A percentile compares a stretch with the other conserved stretches of the same genome.
phyloP scores from a whole-genome alignment of 148 eudicot species.

The Nepenthes mirabilis region DNA sequence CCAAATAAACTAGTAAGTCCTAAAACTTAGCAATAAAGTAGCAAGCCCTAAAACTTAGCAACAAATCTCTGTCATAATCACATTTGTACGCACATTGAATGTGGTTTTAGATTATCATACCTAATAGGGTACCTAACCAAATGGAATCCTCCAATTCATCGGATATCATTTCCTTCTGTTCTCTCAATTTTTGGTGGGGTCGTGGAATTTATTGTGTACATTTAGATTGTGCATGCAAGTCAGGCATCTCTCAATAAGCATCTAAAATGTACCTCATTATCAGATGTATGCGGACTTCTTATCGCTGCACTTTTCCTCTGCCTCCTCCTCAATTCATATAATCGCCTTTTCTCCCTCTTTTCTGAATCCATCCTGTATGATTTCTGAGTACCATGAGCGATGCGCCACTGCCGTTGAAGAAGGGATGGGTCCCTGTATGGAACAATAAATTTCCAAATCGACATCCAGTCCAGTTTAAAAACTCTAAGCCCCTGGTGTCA shows the following conservation, averaged over 20 bases:
- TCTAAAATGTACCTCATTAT: constrained; percentile 43
- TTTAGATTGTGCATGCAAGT: too few species aligned
- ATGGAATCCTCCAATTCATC: too few species aligned
- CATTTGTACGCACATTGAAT: too few species aligned
- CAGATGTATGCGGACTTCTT: constrained; percentile 31
- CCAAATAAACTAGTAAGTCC: too few species aligned
- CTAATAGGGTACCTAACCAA: too few species aligned
- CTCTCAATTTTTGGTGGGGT: too few species aligned
- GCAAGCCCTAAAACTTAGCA: too few species aligned
- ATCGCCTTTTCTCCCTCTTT: constrained; percentile 51
- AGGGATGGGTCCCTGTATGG: constrained; percentile 90
- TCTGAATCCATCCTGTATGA: constrained; percentile 57
- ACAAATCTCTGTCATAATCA: too few species aligned
- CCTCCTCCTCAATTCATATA: constrained; percentile 58
- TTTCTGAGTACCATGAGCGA: constrained; percentile 81
- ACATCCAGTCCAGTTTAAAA: constrained; percentile 74
- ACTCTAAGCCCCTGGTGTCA: constrained; percentile 50
- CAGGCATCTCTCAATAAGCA: not conserved
- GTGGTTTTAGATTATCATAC: too few species aligned
- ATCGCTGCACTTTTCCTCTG: constrained; percentile 27
- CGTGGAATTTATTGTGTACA: too few species aligned
- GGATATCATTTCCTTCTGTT: too few species aligned
- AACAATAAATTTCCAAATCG: constrained; percentile 71
- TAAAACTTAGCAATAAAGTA: too few species aligned
- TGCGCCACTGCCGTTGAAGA: constrained; percentile 94